Base-by-base conservation (phyloP, 1,139 yeast genomes). In the Trichomonascaceae sp. region DNA sequence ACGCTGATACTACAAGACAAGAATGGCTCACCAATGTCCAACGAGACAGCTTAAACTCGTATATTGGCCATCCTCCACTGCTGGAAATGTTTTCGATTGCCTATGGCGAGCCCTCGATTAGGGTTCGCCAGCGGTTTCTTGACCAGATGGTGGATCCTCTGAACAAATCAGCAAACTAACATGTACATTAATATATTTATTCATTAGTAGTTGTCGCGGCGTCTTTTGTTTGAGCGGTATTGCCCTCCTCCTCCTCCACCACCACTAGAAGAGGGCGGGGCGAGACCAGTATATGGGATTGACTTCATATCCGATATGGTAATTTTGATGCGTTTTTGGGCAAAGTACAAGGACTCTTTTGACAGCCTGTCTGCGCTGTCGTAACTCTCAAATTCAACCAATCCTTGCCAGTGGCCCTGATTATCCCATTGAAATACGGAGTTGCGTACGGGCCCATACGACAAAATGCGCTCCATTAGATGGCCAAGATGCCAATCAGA, bases 11-110 rank as follows among this genome's bases (percentile, higher is more conserved):
- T 0, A 62, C 77, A 29, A 72, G 60, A 49, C 62, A 54, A 33
- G 74, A 71, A 44, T 75, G 77, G 66, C 52, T 71, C 43, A 54
- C 66, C 6, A 79, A 79, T 42, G 67, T 80, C 1, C 75, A 74
- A 33, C 62, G 80, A 43, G 97, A 92, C 51, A 74, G 93, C 1
- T 73, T 76, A 43, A 70, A 84, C 2, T 67, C 80, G 13, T 56
- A 82, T 34, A 69, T 74, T 17, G 78, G 80, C 17, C 94, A 87
- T 52, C 73, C 76, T 13, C 69, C 72, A 3, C 42, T 78, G 36
- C 53, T 82, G 30, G 71, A 74, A 42, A 81, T 81, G 48, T 64
- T 76, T 34, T 62, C 93, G n/a, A 51, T 79, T 5, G 80, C 76
- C 0, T 52, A 66, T 33, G 74, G 71, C 33, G 67, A 71, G 43